Conservation (phyloP, 2,329 filamentous ascomycete species). For the Hymenoscyphus linearis region DNA sequence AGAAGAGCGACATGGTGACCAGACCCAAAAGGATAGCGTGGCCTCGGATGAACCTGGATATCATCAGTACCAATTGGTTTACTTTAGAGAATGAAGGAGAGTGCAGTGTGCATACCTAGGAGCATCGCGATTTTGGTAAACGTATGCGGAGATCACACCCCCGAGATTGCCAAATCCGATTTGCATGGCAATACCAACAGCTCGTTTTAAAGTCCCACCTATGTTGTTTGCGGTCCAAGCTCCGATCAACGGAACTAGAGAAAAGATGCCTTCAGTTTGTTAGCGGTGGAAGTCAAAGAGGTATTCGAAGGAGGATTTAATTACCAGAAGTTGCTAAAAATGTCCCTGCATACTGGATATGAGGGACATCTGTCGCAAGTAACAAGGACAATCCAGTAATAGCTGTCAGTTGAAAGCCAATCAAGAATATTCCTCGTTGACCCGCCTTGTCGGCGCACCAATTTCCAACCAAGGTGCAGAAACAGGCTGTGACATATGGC, state of each 20-base stretch:
- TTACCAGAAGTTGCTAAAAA: constrained; percentile 68
- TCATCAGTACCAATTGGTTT: not conserved
- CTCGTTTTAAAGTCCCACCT: constrained; percentile 85
- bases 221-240: constrained; percentile 83
- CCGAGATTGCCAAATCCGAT: constrained; percentile 91
- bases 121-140: constrained; percentile 40
- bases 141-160: constrained; percentile 51
- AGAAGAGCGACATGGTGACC: constrained; percentile 41
- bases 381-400: constrained; percentile 76
- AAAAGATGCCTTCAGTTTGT: constrained; percentile 66
- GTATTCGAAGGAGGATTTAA: not conserved
- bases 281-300: not conserved
- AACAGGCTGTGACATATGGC: constrained; percentile 57
- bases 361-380: constrained; percentile 54
- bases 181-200: constrained; percentile 80
- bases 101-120: constrained; percentile 28
- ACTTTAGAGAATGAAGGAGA: not conserved
- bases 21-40: constrained; percentile 42
- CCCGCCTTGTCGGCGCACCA: constrained; percentile 69
- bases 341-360: constrained; percentile 72
- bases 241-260: constrained; percentile 76
- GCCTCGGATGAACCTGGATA: constrained; percentile 37
- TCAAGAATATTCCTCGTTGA: constrained; percentile 65
- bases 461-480: constrained; percentile 62
- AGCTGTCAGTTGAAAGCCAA: constrained; percentile 59